Conservation (phyloP, 352 stramenopile genomes). For the Globisporangium cederbergense region DNA sequence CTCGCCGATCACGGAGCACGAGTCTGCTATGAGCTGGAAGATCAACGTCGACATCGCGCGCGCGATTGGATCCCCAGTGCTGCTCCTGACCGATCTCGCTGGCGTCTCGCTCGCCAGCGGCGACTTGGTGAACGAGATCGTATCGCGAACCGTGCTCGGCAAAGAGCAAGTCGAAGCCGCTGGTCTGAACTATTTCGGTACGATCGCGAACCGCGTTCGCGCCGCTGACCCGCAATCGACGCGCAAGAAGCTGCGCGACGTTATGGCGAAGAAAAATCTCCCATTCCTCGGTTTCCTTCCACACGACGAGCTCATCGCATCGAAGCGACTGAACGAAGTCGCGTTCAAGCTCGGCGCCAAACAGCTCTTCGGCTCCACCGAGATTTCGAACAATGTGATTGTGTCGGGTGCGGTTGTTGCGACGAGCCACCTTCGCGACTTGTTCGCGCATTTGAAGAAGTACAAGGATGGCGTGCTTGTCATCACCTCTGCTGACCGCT, state of each 20-base stretch:
- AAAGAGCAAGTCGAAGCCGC: constrained; percentile 59
- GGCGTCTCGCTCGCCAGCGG: constrained; percentile 24
- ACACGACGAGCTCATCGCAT: constrained; percentile 64
- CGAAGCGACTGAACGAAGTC: constrained; percentile 77
- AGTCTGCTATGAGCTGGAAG: constrained; percentile 75
- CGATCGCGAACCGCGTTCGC: constrained; percentile 69
- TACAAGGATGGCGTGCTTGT: constrained; percentile 72
- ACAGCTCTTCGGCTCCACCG: constrained; percentile 55
- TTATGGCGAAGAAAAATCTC: constrained; percentile 37
- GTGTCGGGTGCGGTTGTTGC: constrained; percentile 64
- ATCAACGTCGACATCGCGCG: constrained; percentile 79
- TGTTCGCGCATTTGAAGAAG: constrained; percentile 75
- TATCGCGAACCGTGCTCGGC: constrained; percentile 47
- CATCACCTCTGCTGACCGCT: constrained; percentile 76
- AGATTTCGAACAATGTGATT: constrained; percentile 68
- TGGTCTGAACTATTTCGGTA: constrained; percentile 64
- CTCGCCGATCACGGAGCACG: constrained; percentile 59
- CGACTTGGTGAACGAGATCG: constrained; percentile 45
- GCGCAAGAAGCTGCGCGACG: constrained; percentile 26
- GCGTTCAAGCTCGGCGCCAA: constrained; percentile 57
- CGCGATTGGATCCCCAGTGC: constrained; percentile 54
- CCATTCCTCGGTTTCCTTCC: constrained; percentile 69
- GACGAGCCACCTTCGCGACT: constrained; percentile 66
- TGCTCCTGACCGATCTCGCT: constrained; percentile 59
- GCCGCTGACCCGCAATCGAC: constrained; percentile 33